Evolutionary conservation across 306 rosid species (phyloP).

Genomic region (Alnus rubra): DNA sequence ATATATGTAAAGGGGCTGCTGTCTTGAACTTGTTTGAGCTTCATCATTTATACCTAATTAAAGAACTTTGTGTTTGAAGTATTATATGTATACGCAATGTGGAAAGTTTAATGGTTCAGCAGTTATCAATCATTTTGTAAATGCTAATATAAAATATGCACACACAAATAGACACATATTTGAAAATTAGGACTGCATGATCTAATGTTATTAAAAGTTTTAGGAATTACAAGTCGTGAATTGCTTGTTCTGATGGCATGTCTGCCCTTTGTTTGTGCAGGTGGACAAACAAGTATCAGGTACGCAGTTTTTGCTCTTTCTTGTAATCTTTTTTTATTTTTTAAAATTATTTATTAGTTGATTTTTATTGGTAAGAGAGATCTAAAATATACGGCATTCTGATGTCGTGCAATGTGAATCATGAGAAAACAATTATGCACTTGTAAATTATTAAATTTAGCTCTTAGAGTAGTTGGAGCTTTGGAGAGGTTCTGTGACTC

Average conservation of each 20-base stretch:
- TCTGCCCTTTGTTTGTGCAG: slow-evolving; percentile 52
- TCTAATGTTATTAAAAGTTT: neutral
- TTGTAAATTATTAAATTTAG: neutral
- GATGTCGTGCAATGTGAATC: neutral
- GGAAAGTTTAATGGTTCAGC: neutral
- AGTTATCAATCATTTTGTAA: neutral
- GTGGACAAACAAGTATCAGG: slow-evolving; percentile 99
- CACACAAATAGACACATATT: neutral
- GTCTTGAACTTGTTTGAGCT: neutral
- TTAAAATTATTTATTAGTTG: neutral
- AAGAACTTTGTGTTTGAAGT: neutral
- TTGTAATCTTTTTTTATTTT: neutral
- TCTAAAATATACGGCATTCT: neutral
- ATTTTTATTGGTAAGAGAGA: neutral
- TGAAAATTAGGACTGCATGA: neutral
- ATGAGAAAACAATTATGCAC: neutral
- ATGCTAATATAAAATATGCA: no score
- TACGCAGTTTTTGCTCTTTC: slow-evolving; percentile 29
- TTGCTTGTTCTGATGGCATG: slow-evolving; percentile 35
- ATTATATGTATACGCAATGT: neutral
- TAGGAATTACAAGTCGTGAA: neutral
- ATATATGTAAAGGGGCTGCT: neutral
- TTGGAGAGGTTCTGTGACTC: neutral
- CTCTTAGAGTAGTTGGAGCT: neutral
- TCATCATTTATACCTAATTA: neutral